These are phyloP conservation scores for Exserohilum turcica DNA, from an alignment of 2,329 filamentous ascomycete species.

Conservation along the genomic window DNA sequence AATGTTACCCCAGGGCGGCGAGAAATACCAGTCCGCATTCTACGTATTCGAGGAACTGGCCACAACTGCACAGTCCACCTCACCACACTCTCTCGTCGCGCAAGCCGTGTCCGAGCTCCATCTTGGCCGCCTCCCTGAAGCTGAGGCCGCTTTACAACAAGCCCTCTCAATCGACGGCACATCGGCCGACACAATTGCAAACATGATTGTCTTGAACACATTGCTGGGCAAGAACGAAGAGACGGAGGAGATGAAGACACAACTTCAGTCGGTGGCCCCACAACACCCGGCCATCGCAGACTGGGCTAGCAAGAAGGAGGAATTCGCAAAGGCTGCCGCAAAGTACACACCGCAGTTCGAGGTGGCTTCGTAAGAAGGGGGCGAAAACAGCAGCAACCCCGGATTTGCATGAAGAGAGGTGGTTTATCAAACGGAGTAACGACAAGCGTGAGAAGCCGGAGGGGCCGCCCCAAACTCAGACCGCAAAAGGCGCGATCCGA, in stretches of 20 bases:
- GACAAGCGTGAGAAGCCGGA: not conserved
- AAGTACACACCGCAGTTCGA: slow-evolving; percentile 88
- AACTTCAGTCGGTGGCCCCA: slow-evolving; percentile 63
- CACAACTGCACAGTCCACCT: slow-evolving; percentile 80
- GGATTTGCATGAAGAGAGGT: not conserved
- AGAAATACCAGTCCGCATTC: slow-evolving; percentile 94
- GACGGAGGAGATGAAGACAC: slow-evolving; percentile 59
- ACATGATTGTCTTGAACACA: slow-evolving; percentile 77
- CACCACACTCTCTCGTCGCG: slow-evolving; percentile 75
- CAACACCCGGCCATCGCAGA: slow-evolving; percentile 75
- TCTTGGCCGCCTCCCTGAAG: slow-evolving; percentile 84
- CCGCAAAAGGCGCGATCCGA: not conserved
- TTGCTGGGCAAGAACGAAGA: slow-evolving; percentile 71
- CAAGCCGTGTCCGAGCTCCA: slow-evolving; percentile 93
- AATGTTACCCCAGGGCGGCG: slow-evolving; percentile 70
- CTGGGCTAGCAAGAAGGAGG: slow-evolving; percentile 79
- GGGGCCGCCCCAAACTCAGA: not conserved
- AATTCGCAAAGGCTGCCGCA: slow-evolving; percentile 82
- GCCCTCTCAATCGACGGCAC: slow-evolving; percentile 75
- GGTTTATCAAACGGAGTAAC: not conserved
- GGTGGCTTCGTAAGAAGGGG: slow-evolving; percentile 32
- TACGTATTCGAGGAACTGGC: slow-evolving; percentile 98
- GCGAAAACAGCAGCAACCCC: not conserved
- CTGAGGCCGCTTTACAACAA: slow-evolving; percentile 82
- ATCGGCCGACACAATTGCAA: slow-evolving; percentile 78